These are phyloP conservation scores for Withania somnifera DNA, from an alignment of 305 asterid genomes.

Conservation along the genomic window DNA sequence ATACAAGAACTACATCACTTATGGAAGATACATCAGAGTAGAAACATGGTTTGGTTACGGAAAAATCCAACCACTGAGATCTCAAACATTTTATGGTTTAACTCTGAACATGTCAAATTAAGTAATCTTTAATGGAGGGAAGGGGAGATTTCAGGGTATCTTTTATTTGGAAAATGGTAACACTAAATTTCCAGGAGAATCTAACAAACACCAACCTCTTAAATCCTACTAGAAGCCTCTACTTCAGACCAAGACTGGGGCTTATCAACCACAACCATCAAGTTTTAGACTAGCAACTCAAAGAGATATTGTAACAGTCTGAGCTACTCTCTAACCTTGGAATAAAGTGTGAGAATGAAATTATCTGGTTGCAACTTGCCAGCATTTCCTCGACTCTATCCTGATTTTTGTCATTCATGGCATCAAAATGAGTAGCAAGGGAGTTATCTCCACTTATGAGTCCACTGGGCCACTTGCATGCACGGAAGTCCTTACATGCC, in stretches of 20 bases:
- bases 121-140: neutral
- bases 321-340: slow-evolving; percentile 51
- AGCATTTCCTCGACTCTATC: slow-evolving; percentile 38
- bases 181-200: neutral
- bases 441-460: slow-evolving; percentile 40
- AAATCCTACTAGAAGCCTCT: neutral
- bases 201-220: neutral
- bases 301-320: neutral
- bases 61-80: neutral
- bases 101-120: neutral
- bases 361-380: slow-evolving; percentile 43
- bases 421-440: slow-evolving; percentile 70
- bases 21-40: neutral
- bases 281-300: neutral
- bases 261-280: neutral
- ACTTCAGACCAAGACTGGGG: neutral
- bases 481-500: slow-evolving; percentile 90
- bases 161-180: neutral
- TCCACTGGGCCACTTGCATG: slow-evolving; percentile 76
- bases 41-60: neutral
- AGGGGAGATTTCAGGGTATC: neutral
- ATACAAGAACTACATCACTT: neutral
- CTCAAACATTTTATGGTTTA: neutral
- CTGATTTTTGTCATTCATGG: slow-evolving; percentile 51
- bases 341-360: slow-evolving; percentile 75